Base-by-base conservation (phyloP, 2,329 filamentous ascomycete genomes). In the Aspergillus novoparasiticus region DNA sequence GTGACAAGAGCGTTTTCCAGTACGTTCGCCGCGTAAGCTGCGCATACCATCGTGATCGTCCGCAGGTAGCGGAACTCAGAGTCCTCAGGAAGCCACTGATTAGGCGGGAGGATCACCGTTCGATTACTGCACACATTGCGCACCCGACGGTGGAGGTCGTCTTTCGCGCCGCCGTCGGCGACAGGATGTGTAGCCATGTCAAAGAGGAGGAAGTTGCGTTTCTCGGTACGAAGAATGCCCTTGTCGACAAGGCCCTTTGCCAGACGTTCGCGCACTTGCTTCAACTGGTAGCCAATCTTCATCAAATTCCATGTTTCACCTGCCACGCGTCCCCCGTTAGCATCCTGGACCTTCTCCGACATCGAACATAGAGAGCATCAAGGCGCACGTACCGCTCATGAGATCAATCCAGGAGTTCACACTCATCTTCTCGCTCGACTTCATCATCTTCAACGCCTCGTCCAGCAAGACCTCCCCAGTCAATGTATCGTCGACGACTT, bases 371-470 rank as follows among this genome's bases (percentile, higher is more conserved):
- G 39, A n/a, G 41, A 43, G 60, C 3, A 63, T 60, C 32, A 8
- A 36, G 23, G 48, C 54, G 28, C 46, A 69, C 68, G 46, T 87
- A 97, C 94, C 95, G 79, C 94, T 97, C 93, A 99, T 94, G 71
- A 99, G 84, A 79, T 99, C 95, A 79, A 99, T 98, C 95, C 95
- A 99, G 53, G 93, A 92, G 84, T 92, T 95, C 70, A 99, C 95
- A 80, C 95, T 98, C 95, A 99, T 98, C 86, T 97, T 97, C 84
- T 99, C 95, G 80, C 93, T 97, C 72, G 92, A 90, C 86, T 99
- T 99, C 94, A 99, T 99, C 94, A 99, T 96, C 85, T 99, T 99
- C 75, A 99, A 84, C 64, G 95, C 92, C 84, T 99, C 95, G 81
- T 99, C 95, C 75, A 99, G 87, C 73, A 99, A 86, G 68, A 98